Evolutionary conservation across 306 rosid species (phyloP).

Genomic region (Erythrophleum fordii): DNA sequence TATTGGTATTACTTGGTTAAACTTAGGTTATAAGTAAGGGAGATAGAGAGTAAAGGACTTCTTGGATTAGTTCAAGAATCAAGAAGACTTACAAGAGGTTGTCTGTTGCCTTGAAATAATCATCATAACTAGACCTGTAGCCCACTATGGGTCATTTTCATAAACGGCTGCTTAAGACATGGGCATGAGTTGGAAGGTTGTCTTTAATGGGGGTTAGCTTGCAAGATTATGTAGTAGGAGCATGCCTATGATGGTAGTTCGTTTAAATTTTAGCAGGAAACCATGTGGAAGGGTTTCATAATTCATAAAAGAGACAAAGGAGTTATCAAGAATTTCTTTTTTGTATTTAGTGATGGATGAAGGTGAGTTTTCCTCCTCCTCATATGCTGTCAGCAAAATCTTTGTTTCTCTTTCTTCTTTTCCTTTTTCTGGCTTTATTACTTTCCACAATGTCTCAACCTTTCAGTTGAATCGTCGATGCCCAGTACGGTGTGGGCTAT

Average conservation of each 20-base stretch:
- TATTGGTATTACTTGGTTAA: neutral
- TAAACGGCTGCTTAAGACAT: constrained; percentile 31
- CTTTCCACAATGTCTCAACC: constrained; percentile 26
- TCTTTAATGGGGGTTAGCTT: neutral
- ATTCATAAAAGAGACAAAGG: constrained; percentile 35
- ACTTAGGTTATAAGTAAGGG: neutral
- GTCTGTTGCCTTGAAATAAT: constrained; percentile 15
- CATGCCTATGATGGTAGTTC: neutral
- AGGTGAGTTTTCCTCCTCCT: constrained; percentile 23
- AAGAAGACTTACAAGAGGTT: constrained; percentile 34
- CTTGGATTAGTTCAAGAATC: neutral
- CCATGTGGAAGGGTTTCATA: constrained; percentile 1
- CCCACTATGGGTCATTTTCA: constrained; percentile 33
- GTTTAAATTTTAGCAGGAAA: constrained; percentile 29
- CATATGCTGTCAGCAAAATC: constrained; percentile 15
- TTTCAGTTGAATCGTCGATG: constrained; percentile 18
- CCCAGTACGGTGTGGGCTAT: constrained; percentile 21
- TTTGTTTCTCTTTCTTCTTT: constrained; percentile 43
- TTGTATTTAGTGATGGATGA: constrained; percentile 29
- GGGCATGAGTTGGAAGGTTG: constrained; percentile 25
- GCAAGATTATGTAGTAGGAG: neutral
- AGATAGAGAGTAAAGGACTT: neutral
- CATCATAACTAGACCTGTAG: constrained; percentile 26
- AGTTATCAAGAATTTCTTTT: constrained; percentile 24
- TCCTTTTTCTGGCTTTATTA: constrained; percentile 54